Evolutionary conservation across 2,329 filamentous ascomycete genomes (phyloP).

Genomic region (Calonectria pseudoturangicola): DNA sequence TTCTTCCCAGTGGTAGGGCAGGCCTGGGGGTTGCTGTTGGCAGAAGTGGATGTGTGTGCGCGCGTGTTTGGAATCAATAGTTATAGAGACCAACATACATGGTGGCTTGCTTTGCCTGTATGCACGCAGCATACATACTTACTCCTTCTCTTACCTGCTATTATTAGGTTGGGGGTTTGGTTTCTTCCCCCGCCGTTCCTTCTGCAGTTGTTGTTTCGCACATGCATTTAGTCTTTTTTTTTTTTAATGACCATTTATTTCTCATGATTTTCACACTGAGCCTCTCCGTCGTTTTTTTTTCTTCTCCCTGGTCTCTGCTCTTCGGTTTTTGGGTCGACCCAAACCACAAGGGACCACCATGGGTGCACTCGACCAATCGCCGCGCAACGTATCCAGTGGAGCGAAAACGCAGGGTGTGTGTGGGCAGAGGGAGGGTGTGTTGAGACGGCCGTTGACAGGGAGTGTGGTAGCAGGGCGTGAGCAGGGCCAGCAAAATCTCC

Average conservation of each 20-base stretch:
- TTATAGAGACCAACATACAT: conserved; percentile 16
- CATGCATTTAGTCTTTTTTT: neutral
- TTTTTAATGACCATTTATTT: neutral
- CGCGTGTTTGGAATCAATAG: conserved; percentile 14
- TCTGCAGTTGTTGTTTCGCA: neutral
- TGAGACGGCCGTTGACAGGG: conserved; percentile 27
- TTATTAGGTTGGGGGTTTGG: neutral
- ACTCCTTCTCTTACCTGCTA: conserved; percentile 11
- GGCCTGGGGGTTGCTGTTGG: conserved; percentile 9
- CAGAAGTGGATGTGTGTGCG: neutral
- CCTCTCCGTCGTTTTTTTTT: conserved; percentile 30
- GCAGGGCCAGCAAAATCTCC: conserved; percentile 54
- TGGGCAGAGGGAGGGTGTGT: conserved; percentile 31
- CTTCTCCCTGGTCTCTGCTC: conserved; percentile 18
- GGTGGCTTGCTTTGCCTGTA: conserved; percentile 12
- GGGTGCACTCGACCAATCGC: conserved; percentile 45
- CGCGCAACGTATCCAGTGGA: conserved; percentile 34
- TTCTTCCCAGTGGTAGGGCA: neutral
- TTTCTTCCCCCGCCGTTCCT: conserved; percentile 16
- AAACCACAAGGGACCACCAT: conserved; percentile 42
- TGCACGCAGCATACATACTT: conserved; percentile 2
- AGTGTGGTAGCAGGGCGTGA: conserved; percentile 47
- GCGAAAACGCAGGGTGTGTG: conserved; percentile 38
- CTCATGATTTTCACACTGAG: conserved; percentile 23
- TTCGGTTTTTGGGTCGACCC: conserved; percentile 43